Conservation (phyloP, 352 stramenopile genomes). For the Pythium graminicola region DNA sequence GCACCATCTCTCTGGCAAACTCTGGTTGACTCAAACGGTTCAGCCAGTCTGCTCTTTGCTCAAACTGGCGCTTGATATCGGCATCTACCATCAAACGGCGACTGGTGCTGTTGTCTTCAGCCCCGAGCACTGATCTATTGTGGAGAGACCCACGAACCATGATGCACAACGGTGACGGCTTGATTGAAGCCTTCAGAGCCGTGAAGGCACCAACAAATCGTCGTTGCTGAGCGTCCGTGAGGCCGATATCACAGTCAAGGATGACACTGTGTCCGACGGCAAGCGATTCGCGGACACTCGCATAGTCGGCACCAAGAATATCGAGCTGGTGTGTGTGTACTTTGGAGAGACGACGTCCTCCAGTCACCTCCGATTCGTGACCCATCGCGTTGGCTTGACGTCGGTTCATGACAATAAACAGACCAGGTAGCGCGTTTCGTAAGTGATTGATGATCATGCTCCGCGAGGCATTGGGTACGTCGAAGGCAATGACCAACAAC, state of each 20-base stretch:
- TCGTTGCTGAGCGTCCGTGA: slow-evolving; percentile 51
- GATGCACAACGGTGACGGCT: slow-evolving; percentile 57
- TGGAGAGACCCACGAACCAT: slow-evolving; percentile 42
- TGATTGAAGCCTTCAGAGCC: slow-evolving; percentile 54
- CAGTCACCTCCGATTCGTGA: neutral
- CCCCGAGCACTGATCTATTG: slow-evolving; percentile 34
- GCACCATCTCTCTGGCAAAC: slow-evolving; percentile 25
- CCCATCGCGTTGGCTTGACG: neutral
- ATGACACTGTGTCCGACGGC: slow-evolving; percentile 54
- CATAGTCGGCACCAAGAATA: slow-evolving; percentile 21
- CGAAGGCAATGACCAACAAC: slow-evolving; percentile 59
- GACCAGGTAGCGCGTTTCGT: slow-evolving; percentile 43
- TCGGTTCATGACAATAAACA: slow-evolving; percentile 66
- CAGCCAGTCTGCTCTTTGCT: slow-evolving; percentile 30
- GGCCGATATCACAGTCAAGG: slow-evolving; percentile 67
- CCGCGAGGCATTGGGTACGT: slow-evolving; percentile 45
- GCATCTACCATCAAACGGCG: slow-evolving; percentile 30
- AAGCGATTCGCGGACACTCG: slow-evolving; percentile 26
- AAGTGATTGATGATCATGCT: slow-evolving; percentile 35
- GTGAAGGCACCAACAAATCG: slow-evolving; percentile 55
- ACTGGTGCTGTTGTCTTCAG: neutral
- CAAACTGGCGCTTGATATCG: slow-evolving; percentile 46
- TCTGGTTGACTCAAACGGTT: slow-evolving; percentile 18
- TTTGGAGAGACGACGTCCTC: slow-evolving; percentile 2
- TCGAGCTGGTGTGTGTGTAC: slow-evolving; percentile 14